phyloP scores from a whole-genome alignment of 495 filamentous ascomycete genomes.

The Ramalina intermedia region DNA sequence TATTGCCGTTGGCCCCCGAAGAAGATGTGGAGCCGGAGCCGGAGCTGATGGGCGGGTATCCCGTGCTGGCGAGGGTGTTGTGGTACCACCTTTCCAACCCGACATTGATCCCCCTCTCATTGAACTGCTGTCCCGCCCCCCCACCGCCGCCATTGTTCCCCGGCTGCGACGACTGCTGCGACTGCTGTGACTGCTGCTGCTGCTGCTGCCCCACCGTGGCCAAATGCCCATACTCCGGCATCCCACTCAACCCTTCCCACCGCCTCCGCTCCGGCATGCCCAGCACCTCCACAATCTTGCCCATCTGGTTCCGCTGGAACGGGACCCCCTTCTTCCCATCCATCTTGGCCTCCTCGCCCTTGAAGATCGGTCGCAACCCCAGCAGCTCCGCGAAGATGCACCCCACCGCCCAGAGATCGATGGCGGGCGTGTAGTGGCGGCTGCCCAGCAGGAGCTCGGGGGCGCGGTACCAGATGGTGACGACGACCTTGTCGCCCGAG shows the following conservation, averaged over 20 bases:
- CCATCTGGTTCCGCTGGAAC: conserved; percentile 97
- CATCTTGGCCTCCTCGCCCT: conserved; percentile 98
- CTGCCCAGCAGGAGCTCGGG: conserved; percentile 85
- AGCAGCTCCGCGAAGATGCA: conserved; percentile 96
- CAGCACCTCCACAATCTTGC: conserved; percentile 93
- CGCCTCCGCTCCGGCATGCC: conserved; percentile 77
- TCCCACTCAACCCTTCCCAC: conserved; percentile 68
- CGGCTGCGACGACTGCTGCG: conserved; percentile 1
- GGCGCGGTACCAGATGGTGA: conserved; percentile 98
- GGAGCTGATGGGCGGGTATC: conserved; percentile 33
- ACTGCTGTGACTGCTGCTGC: not conserved
- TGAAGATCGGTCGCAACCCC: conserved; percentile 87
- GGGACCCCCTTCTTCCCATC: conserved; percentile 93
- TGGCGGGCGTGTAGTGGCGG: conserved; percentile 87
- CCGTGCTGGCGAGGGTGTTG: conserved; percentile 41
- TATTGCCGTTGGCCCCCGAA: conserved; percentile 30
- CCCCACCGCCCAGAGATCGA: conserved; percentile 94
- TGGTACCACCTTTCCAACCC: conserved; percentile 49
- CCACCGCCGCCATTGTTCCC: conserved; percentile 11
- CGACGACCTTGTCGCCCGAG: conserved; percentile 93
- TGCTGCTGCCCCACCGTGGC: conserved; percentile 31
- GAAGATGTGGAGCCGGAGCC: conserved; percentile 33
- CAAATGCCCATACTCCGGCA: conserved; percentile 71
- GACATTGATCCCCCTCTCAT: conserved; percentile 38
- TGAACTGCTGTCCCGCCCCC: conserved; percentile 22